phyloP scores from a whole-genome alignment of 352 stramenopile species.

The Phytophthora crassamura region DNA sequence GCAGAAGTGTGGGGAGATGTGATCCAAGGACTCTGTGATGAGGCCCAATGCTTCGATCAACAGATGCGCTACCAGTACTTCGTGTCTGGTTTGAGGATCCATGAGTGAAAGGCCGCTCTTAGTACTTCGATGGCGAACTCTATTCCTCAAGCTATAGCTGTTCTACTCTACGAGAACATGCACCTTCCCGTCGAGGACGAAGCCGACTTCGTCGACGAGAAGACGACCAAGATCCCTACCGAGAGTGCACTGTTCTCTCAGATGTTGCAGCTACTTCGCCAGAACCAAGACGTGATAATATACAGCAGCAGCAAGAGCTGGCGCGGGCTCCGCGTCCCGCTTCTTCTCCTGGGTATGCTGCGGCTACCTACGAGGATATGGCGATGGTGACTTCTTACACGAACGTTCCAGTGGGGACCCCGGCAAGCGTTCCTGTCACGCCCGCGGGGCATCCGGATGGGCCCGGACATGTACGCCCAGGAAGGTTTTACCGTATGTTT shows the following conservation, averaged over 20 bases:
- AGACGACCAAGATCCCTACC: neutral
- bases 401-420: neutral
- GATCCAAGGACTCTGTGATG: neutral
- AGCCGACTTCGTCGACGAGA: neutral
- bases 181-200: neutral
- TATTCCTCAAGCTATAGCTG: neutral
- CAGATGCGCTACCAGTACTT: constrained; percentile 12
- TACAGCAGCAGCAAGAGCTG: neutral
- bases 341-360: too few relatives aligned
- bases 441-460: neutral
- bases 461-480: neutral
- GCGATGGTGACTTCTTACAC: neutral
- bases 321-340: too few relatives aligned
- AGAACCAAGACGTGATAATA: neutral
- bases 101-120: neutral
- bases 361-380: neutral
- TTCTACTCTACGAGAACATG: neutral
- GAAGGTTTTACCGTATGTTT: neutral
- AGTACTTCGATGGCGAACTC: neutral
- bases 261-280: neutral
- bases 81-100: neutral
- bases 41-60: neutral
- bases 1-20: too few relatives aligned
- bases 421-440: too few relatives aligned
- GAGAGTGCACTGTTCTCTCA: neutral